Evolutionary conservation across 495 filamentous ascomycete genomes (phyloP).

Genomic region (Lentithecium fluviatile): DNA sequence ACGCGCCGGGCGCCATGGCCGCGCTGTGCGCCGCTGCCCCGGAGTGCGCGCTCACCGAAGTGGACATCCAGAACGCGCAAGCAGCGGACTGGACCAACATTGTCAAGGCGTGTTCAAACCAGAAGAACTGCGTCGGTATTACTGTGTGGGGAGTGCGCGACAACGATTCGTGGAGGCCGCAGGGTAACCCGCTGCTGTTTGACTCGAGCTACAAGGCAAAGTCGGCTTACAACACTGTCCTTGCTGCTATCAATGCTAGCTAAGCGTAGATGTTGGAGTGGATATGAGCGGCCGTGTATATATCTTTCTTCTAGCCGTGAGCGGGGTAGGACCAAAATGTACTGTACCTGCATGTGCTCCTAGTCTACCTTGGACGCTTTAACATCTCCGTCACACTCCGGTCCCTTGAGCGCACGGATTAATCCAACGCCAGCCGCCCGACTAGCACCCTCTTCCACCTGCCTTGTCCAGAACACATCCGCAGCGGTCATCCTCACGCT

Average conservation of each 20-base stretch:
- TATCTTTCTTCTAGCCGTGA: not conserved
- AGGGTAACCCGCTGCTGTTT: conserved; percentile 60
- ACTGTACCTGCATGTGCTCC: not conserved
- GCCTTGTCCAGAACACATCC: too few species aligned
- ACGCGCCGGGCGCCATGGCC: conserved; percentile 53
- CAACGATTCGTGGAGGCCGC: conserved; percentile 61
- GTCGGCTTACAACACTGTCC: conserved; percentile 62
- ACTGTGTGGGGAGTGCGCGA: conserved; percentile 77
- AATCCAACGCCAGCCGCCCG: too few species aligned
- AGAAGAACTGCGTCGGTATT: conserved; percentile 68
- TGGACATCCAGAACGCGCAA: conserved; percentile 62
- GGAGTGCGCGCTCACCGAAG: conserved; percentile 64
- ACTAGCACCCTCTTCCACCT: too few species aligned
- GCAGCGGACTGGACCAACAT: conserved; percentile 62
- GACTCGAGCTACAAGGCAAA: conserved; percentile 64
- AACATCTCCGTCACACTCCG: too few species aligned
- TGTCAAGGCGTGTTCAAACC: conserved; percentile 61
- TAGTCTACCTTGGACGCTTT: too few species aligned
- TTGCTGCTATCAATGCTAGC: conserved; percentile 36
- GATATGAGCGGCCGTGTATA: conserved; percentile 1
- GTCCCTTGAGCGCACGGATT: too few species aligned
- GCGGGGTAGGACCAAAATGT: not conserved
- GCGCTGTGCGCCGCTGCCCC: conserved; percentile 53
- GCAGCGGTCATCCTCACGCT: too few species aligned
- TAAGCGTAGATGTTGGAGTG: not conserved